These are phyloP conservation scores for Neurospora sp. DNA, from an alignment of 495 filamentous ascomycete species.

Conservation along the genomic window DNA sequence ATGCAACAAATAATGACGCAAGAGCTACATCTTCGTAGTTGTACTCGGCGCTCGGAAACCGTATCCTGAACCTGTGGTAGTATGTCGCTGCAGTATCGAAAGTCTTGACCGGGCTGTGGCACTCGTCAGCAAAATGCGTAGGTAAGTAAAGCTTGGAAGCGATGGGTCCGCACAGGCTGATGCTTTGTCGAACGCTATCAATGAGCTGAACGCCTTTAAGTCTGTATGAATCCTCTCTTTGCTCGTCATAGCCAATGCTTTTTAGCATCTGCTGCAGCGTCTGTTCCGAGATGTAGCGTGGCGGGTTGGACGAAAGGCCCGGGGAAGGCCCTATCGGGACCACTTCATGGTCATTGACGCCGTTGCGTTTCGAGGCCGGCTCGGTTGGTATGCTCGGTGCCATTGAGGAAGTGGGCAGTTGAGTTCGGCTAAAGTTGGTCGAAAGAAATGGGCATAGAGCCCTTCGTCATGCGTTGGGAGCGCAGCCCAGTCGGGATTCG, in stretches of 20 bases:
- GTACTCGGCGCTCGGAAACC: conserved; percentile 66
- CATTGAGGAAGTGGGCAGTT: conserved; percentile 3
- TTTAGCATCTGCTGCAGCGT: conserved; percentile 26
- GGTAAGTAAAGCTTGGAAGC: conserved; percentile 1
- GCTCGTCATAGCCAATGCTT: conserved; percentile 28
- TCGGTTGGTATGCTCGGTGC: conserved; percentile 12
- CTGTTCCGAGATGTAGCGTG: conserved; percentile 32
- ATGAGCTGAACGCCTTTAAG: conserved; percentile 74
- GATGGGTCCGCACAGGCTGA: conserved; percentile 53
- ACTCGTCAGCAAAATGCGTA: neutral
- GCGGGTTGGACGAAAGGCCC: conserved; percentile 28
- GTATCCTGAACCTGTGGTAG: conserved; percentile 80
- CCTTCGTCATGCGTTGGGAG: neutral
- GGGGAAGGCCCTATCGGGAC: conserved; percentile 27
- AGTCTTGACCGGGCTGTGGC: conserved; percentile 60
- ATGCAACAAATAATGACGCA: conserved; percentile 80
- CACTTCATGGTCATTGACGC: conserved; percentile 4
- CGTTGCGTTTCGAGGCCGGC: conserved; percentile 5
- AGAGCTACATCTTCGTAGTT: conserved; percentile 65
- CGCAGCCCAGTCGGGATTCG: neutral
- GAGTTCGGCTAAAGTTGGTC: neutral
- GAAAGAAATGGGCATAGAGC: neutral
- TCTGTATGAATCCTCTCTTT: conserved; percentile 55
- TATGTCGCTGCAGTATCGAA: conserved; percentile 77
- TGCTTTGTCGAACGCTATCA: conserved; percentile 58